These are phyloP conservation scores for Knufia petricola DNA, from an alignment of 2,329 filamentous ascomycete species.

Conservation along the genomic window DNA sequence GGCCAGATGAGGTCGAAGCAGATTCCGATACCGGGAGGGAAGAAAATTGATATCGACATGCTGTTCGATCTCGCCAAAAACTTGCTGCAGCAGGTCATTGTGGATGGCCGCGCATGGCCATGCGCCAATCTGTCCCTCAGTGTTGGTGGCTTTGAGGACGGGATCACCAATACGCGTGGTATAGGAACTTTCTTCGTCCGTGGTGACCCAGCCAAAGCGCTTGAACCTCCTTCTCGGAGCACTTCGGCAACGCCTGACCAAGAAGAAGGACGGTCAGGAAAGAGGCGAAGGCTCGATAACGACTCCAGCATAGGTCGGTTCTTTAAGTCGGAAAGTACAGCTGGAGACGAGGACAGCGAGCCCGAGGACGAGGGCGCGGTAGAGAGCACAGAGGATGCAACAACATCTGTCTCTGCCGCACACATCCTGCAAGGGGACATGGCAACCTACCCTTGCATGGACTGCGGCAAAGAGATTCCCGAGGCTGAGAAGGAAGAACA, in stretches of 20 bases:
- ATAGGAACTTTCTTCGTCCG: constrained; percentile 79
- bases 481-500: constrained; percentile 60
- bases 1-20: constrained; percentile 66
- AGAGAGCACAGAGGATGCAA: neutral
- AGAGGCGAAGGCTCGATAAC: constrained; percentile 41
- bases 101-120: constrained; percentile 75
- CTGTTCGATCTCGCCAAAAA: constrained; percentile 68
- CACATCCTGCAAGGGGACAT: constrained; percentile 13
- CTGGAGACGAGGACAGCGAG: constrained; percentile 23
- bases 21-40: constrained; percentile 66
- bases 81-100: constrained; percentile 65
- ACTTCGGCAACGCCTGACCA: constrained; percentile 15
- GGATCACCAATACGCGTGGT: constrained; percentile 69
- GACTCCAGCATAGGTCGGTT: constrained; percentile 48
- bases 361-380: constrained; percentile 14
- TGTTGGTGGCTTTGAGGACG: constrained; percentile 87
- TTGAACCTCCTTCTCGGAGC: constrained; percentile 28
- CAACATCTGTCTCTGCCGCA: neutral
- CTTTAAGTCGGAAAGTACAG: constrained; percentile 38
- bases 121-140: constrained; percentile 83
- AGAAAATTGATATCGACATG: constrained; percentile 58
- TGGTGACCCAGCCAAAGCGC: constrained; percentile 44
- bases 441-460: constrained; percentile 46
- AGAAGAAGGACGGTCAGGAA: constrained; percentile 17
- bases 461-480: constrained; percentile 55